Evolutionary conservation across 148 eudicot genomes (phyloP).

Genomic region (Pharnaceum exiguum): DNA sequence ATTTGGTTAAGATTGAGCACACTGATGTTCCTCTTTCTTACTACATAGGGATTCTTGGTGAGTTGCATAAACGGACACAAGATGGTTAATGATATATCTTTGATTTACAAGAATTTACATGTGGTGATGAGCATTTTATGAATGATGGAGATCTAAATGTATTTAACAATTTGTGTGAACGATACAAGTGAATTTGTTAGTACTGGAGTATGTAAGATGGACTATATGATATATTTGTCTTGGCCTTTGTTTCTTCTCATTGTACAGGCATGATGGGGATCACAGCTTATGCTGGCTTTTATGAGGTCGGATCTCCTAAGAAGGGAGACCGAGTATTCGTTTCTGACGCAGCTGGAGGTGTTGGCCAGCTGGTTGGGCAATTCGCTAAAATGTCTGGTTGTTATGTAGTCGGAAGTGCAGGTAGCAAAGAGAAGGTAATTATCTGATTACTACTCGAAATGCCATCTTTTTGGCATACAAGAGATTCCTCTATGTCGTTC

Average conservation of each 20-base stretch:
- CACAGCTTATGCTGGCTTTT: conserved; percentile 52
- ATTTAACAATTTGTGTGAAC: too few species aligned
- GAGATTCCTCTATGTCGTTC: not conserved
- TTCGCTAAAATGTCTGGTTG: conserved; percentile 50
- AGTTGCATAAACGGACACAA: too few species aligned
- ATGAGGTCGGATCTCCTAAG: conserved; percentile 43
- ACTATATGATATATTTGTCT: too few species aligned
- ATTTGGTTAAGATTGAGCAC: conserved; percentile 42
- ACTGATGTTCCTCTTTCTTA: conserved; percentile 67
- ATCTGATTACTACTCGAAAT: not conserved
- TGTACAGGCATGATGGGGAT: conserved; percentile 49
- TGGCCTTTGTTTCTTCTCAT: too few species aligned
- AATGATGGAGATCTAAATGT: too few species aligned
- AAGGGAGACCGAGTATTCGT: conserved; percentile 47
- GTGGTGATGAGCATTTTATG: too few species aligned
- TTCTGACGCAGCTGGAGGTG: conserved; percentile 56
- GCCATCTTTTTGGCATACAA: too few species aligned
- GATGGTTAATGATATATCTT: too few species aligned
- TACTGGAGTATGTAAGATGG: too few species aligned
- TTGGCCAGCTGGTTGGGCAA: conserved; percentile 64
- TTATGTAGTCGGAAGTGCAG: conserved; percentile 62
- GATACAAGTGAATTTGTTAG: too few species aligned
- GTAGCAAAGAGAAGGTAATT: conserved; percentile 48
- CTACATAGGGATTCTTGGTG: conserved; percentile 67
- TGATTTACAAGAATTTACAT: too few species aligned